Percentiles rank a stretch among this genome's conserved stretches.
These are phyloP conservation scores for Leccinellum albellum DNA, from an alignment of 768 basidiomycete genomes.

Conservation along the genomic window DNA sequence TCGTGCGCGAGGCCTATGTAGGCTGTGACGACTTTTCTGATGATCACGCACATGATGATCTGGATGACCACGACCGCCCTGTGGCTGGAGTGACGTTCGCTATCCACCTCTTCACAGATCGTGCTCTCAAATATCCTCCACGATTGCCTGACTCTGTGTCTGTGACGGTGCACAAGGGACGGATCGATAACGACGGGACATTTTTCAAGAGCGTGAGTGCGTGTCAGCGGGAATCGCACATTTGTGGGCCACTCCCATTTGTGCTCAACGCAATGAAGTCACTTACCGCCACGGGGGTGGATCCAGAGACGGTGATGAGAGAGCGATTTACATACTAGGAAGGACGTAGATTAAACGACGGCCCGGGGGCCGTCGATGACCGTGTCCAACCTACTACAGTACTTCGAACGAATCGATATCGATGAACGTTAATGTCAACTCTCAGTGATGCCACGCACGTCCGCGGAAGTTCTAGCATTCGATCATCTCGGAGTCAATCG, in stretches of 20 bases:
- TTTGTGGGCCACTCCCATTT: conserved; percentile 26
- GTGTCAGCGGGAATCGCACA: conserved; percentile 12
- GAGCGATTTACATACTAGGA: conserved; percentile 26
- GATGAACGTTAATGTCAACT: neutral
- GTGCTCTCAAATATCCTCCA: neutral
- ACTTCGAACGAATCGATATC: neutral
- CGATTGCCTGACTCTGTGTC: conserved; percentile 6
- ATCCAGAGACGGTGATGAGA: conserved; percentile 20
- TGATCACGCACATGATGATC: neutral
- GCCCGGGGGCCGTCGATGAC: neutral
- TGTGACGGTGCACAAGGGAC: conserved; percentile 15
- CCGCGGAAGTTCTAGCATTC: neutral
- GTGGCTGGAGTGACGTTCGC: conserved; percentile 13
- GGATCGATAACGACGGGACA: conserved; percentile 15
- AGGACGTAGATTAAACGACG: neutral
- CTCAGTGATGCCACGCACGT: neutral
- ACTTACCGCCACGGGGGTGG: conserved; percentile 19
- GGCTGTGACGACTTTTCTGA: neutral
- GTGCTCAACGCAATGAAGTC: conserved; percentile 22
- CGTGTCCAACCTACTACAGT: neutral
- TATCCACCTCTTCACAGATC: conserved; percentile 17
- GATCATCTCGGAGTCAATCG: neutral
- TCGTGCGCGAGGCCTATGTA: conserved; percentile 34
- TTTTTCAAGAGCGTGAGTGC: conserved; percentile 20
- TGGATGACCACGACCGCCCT: neutral